Evolutionary conservation across 495 filamentous ascomycete species (phyloP).

Genomic region (Glutinoglossum americanum): DNA sequence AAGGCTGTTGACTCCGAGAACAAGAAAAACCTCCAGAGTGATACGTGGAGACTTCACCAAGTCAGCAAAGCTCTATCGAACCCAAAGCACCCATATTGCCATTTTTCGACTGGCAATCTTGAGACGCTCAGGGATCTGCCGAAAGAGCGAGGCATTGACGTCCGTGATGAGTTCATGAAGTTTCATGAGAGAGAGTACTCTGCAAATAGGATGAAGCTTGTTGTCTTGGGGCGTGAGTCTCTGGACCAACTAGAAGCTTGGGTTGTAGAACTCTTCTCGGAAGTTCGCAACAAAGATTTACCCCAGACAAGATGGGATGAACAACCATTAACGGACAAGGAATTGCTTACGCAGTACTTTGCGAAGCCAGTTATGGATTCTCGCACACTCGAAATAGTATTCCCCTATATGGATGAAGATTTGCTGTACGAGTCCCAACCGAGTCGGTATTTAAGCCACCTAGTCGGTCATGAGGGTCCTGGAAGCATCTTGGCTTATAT

Average conservation of each 20-base stretch:
- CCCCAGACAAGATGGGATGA: constrained; percentile 65
- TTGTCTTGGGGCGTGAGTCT: constrained; percentile 71
- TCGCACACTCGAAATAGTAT: constrained; percentile 61
- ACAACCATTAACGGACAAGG: constrained; percentile 40
- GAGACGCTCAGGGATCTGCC: constrained; percentile 75
- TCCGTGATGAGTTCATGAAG: constrained; percentile 83
- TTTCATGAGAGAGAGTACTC: constrained; percentile 87
- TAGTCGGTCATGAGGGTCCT: constrained; percentile 93
- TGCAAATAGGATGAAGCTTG: constrained; percentile 89
- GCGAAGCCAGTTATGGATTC: constrained; percentile 95
- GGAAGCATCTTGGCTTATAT: constrained; percentile 90
- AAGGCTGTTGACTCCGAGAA: constrained; percentile 93
- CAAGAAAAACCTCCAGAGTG: constrained; percentile 97
- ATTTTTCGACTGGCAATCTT: constrained; percentile 89
- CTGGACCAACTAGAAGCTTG: constrained; percentile 74
- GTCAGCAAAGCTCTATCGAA: constrained; percentile 82
- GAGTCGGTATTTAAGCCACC: constrained; percentile 72
- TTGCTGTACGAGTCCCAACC: constrained; percentile 62
- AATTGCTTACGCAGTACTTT: constrained; percentile 64
- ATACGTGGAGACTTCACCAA: constrained; percentile 82
- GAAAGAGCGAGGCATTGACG: constrained; percentile 59
- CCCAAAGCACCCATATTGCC: constrained; percentile 75
- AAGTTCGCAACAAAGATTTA: constrained; percentile 67
- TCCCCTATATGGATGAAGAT: constrained; percentile 83
- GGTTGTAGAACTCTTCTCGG: constrained; percentile 71